Evolutionary conservation across 306 rosid species (phyloP), one percentile per base, ranked within the genome.

Genomic region (Gastrolobium villosum): DNA sequence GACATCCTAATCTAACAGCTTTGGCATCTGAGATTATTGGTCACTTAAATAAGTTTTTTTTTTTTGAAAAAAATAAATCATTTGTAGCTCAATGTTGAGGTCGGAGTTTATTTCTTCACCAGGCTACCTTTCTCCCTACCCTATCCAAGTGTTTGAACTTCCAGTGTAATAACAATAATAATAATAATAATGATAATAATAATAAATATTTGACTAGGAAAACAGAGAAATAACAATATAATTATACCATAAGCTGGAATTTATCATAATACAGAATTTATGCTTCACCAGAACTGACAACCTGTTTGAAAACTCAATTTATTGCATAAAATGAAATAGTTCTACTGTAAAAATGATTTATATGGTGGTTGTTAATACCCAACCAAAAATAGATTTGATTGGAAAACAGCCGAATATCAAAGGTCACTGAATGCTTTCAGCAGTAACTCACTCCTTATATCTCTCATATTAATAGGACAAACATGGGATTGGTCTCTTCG

Each of bases 231-330:
- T 54, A 41, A 41, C 28, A 30, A 53, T 36, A 64, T 64, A 64
- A 64, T 39, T 26, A 37, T n/a, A 64, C 7, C 7, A 7, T 43
- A 49, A 63, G 64, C 26, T 14, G 28, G 43, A 64, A n/a, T 39
- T 50, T 7, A 64, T 52, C 31, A 26, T 50, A 13, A 52, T 31
- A 69, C 32, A 32, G 45, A 10, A 39, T 49, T 61, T 40, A 52
- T 64, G 43, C 10, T 50, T 63, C 55, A 63, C 20, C 36, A 15
- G 50, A 15, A 64, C 55, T 28, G 60, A 10, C 35, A 54, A n/a
- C 65, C 66, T 28, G 55, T 76, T 65, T 53, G 8, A 76, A 30
- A 45, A 31, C 36, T 65, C 57, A 54, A 66, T 66, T 53, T 10
- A 41, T 10, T 11, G 44, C 44, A 7, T 55, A 32, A 48, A 48